A percentile compares a stretch with the other conserved stretches of the same genome.
phyloP scores from a whole-genome alignment of 805 yeast species.

The Candida mattraensis region DNA sequence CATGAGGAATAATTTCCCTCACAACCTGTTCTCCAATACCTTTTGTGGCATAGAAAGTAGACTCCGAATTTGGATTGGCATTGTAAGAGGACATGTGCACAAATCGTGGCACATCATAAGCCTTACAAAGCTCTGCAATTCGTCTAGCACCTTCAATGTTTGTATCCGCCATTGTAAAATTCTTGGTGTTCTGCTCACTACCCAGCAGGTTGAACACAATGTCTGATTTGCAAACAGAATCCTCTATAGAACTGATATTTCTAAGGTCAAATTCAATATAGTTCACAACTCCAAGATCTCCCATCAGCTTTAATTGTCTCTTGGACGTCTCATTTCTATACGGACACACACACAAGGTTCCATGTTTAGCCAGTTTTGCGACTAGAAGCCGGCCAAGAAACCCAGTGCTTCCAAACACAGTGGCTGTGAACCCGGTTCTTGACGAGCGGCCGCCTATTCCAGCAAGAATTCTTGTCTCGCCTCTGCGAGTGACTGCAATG shows the following conservation, averaged over 20 bases:
- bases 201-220: constrained; percentile 82
- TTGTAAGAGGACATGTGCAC: constrained; percentile 80
- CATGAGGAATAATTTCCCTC: constrained; percentile 63
- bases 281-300: constrained; percentile 86
- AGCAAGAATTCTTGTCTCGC: constrained; percentile 67
- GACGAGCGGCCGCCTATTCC: constrained; percentile 85
- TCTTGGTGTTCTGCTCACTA: constrained; percentile 71
- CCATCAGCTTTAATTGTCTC: constrained; percentile 77
- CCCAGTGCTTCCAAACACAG: constrained; percentile 84
- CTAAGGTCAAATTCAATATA: constrained; percentile 81
- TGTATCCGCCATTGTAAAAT: constrained; percentile 79
- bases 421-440: constrained; percentile 84
- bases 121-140: constrained; percentile 69
- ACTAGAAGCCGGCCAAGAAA: constrained; percentile 72
- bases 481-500: constrained; percentile 68
- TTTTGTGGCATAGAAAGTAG: constrained; percentile 76
- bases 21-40: constrained; percentile 76
- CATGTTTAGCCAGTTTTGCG: constrained; percentile 76
- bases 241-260: constrained; percentile 72
- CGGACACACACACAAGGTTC: constrained; percentile 76
- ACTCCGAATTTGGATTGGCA: constrained; percentile 66
- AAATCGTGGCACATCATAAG: constrained; percentile 69
- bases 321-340: constrained; percentile 76
- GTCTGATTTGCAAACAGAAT: constrained; percentile 76
- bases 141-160: constrained; percentile 78